Conservation (phyloP, 2,329 filamentous ascomycete genomes). For the Leptographium flavum region DNA sequence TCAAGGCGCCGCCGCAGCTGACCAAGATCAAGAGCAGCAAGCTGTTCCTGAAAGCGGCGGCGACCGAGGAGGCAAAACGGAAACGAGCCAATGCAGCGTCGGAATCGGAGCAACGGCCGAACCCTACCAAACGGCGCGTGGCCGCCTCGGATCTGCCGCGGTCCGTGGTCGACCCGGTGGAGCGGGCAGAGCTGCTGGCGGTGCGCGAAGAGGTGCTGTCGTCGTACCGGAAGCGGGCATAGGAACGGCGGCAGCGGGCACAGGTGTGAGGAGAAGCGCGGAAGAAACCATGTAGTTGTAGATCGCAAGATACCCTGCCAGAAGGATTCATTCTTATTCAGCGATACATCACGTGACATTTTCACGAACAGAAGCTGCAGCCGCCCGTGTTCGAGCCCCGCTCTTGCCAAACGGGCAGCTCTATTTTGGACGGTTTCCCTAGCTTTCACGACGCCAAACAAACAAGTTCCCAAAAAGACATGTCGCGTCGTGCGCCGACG, state of each 20-base stretch:
- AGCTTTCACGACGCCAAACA: not conserved
- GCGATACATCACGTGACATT: too few species aligned
- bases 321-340: too few species aligned
- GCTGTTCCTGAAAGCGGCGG: constrained; percentile 26
- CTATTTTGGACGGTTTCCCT: constrained; percentile 1
- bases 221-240: constrained; percentile 58
- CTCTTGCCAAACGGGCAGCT: constrained; percentile 1
- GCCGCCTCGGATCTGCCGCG: constrained; percentile 54
- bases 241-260: constrained; percentile 25
- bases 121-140: too few species aligned
- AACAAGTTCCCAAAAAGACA: not conserved
- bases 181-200: constrained; percentile 57
- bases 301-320: too few species aligned
- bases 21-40: constrained; percentile 49
- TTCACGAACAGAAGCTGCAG: not conserved
- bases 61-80: not conserved
- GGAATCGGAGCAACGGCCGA: not conserved
- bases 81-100: not conserved
- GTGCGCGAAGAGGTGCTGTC: constrained; percentile 59
- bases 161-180: constrained; percentile 53
- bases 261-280: too few species aligned
- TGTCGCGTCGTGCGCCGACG: not conserved
- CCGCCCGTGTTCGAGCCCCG: constrained; percentile 12
- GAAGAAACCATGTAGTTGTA: too few species aligned
- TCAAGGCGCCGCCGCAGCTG: constrained; percentile 61